phyloP scores from a whole-genome alignment of 2,329 filamentous ascomycete species.

The Phialocephala sp. region DNA sequence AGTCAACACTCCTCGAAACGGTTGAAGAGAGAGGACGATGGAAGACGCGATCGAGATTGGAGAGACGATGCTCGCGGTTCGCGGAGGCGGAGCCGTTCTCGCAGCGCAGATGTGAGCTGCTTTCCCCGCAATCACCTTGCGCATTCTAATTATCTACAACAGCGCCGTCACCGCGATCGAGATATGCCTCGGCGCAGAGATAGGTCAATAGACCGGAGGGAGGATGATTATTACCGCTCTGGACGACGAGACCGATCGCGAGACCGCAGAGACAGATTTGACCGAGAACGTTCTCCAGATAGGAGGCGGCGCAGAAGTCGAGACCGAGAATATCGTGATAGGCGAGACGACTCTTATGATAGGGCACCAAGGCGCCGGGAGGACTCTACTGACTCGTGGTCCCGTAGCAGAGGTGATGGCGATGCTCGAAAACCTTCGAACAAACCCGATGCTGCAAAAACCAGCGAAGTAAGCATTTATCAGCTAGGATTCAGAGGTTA shows the following conservation, averaged over 20 bases:
- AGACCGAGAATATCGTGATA: slow-evolving; percentile 70
- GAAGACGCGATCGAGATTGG: slow-evolving; percentile 54
- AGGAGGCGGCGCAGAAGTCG: slow-evolving; percentile 66
- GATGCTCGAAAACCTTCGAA: slow-evolving; percentile 59
- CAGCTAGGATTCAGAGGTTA: background rate
- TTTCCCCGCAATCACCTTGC: slow-evolving; percentile 25
- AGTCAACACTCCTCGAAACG: slow-evolving; percentile 74
- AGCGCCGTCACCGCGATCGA: slow-evolving; percentile 66
- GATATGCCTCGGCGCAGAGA: slow-evolving; percentile 70
- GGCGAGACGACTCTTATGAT: slow-evolving; percentile 77
- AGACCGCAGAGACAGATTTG: slow-evolving; percentile 65
- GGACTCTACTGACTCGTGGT: slow-evolving; percentile 72
- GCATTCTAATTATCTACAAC: slow-evolving; percentile 36
- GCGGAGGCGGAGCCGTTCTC: slow-evolving; percentile 64
- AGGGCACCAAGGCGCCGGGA: slow-evolving; percentile 67
- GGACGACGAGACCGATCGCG: slow-evolving; percentile 65
- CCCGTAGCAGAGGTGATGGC: slow-evolving; percentile 70
- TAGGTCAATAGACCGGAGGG: slow-evolving; percentile 70
- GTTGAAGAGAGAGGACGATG: slow-evolving; percentile 54
- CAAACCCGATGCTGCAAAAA: slow-evolving; percentile 55
- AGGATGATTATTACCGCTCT: slow-evolving; percentile 68
- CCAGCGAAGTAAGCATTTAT: slow-evolving; percentile 60
- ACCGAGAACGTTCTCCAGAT: slow-evolving; percentile 63
- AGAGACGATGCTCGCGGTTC: slow-evolving; percentile 55
- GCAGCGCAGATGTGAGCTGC: slow-evolving; percentile 64